These are phyloP conservation scores for Ophiostoma australiae DNA, from an alignment of 2,329 filamentous ascomycete species.

Conservation along the genomic window DNA sequence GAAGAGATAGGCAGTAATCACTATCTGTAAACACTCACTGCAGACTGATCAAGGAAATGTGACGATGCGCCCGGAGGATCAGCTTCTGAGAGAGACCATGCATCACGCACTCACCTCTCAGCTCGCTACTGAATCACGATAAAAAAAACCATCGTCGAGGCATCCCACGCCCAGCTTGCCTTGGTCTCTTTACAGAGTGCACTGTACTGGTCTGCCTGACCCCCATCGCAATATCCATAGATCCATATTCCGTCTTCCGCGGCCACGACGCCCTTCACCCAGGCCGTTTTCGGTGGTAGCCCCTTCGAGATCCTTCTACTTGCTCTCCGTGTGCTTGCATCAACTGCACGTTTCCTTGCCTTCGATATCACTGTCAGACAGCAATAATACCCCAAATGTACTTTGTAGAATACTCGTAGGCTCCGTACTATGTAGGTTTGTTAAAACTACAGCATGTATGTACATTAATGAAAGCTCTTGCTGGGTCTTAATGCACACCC, in stretches of 20 bases:
- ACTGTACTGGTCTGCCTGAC: neutral
- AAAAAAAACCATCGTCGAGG: neutral
- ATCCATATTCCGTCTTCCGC: neutral
- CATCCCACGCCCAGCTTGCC: neutral
- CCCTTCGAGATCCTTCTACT: neutral
- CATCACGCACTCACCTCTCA: neutral
- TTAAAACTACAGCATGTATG: neutral
- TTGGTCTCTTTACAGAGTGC: neutral
- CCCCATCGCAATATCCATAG: neutral
- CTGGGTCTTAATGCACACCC: neutral
- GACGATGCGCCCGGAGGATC: too few species aligned
- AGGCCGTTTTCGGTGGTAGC: neutral
- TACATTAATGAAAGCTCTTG: neutral
- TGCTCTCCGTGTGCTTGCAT: neutral
- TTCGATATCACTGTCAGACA: neutral
- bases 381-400: neutral
- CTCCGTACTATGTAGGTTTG: neutral
- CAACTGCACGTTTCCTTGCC: neutral
- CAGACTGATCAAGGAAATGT: too few species aligned
- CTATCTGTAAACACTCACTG: too few species aligned
- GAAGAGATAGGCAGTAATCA: too few species aligned
- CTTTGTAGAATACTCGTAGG: too few species aligned
- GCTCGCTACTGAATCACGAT: neutral
- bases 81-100: neutral
- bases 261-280: neutral